Conservation (phyloP, 768 basidiomycete species). For the Leccinum longicurvipes region DNA sequence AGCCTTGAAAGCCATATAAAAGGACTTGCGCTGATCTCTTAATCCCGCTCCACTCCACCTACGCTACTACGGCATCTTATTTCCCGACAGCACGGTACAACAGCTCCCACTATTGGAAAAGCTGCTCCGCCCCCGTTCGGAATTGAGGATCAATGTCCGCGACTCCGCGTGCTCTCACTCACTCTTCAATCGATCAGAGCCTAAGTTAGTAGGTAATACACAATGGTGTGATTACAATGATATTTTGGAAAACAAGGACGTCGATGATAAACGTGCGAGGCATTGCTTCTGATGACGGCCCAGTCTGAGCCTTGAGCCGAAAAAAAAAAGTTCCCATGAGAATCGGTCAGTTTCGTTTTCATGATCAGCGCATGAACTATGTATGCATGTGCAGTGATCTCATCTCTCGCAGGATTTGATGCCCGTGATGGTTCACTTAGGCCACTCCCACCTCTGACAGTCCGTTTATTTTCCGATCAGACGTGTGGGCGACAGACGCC, state of each 20-base stretch:
- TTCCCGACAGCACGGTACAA: conserved; percentile 4
- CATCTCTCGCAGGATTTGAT: conserved; percentile 11
- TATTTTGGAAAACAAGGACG: not conserved
- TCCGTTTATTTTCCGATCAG: conserved; percentile 5
- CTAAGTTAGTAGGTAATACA: no score
- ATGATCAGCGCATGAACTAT: conserved; percentile 25
- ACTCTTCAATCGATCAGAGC: not conserved
- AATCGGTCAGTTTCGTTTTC: conserved; percentile 3
- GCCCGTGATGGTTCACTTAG: conserved; percentile 1
- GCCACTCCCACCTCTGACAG: not conserved
- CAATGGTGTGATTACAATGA: not conserved
- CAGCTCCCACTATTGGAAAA: not conserved
- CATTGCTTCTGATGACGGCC: not conserved
- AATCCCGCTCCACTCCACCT: not conserved
- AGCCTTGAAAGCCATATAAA: not conserved
- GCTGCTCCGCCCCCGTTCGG: not conserved
- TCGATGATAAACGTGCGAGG: not conserved
- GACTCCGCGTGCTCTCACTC: not conserved
- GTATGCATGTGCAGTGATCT: not conserved
- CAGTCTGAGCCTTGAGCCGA: not conserved
- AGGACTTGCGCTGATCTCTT: not conserved
- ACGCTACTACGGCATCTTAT: conserved; percentile 12
- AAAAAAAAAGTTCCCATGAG: not conserved
- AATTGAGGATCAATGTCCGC: conserved; percentile 3
- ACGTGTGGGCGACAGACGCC: conserved; percentile 10